Percentiles rank a stretch among this genome's conserved stretches.
Evolutionary conservation across 305 asterid species (phyloP).

Genomic region (Solanum aculeatissimum): DNA sequence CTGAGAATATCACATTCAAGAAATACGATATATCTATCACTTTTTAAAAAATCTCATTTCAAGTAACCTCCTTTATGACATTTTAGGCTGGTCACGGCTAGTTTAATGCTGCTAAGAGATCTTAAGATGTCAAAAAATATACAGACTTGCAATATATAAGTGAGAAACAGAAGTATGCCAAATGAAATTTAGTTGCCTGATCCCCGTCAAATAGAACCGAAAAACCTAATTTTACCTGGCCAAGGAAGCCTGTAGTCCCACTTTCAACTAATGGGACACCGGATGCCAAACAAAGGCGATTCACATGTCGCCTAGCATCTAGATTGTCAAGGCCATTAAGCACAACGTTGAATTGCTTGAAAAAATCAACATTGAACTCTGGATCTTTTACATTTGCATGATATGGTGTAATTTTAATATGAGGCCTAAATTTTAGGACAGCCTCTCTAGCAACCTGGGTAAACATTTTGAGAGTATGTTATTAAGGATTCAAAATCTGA

Average conservation of each 20-base stretch:
- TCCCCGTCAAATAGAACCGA: background rate
- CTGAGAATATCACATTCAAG: background rate
- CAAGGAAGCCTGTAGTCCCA: conserved; percentile 98
- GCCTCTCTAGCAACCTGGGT: conserved; percentile 99
- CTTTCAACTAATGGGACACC: conserved; percentile 92
- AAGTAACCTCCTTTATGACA: background rate
- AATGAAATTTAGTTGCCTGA: background rate
- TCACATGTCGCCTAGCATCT: conserved; percentile 98
- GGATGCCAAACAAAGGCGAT: conserved; percentile 98
- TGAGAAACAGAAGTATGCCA: background rate
- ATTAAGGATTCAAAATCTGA: background rate
- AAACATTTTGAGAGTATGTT: conserved; percentile 11
- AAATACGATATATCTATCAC: background rate
- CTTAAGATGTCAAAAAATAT: background rate
- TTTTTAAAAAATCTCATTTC: background rate
- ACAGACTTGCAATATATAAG: background rate
- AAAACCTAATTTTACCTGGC: conserved; percentile 47
- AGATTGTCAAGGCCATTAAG: conserved; percentile 96
- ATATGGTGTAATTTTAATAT: conserved; percentile 74
- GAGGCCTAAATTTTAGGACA: conserved; percentile 80
- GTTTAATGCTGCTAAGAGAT: background rate
- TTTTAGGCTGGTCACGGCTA: background rate
- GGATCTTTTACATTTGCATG: conserved; percentile 92
- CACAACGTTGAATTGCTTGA: conserved; percentile 80
- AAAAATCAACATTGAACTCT: conserved; percentile 87